Base-by-base conservation (phyloP, 2,329 filamentous ascomycete genomes). In the Fusarium sp. region DNA sequence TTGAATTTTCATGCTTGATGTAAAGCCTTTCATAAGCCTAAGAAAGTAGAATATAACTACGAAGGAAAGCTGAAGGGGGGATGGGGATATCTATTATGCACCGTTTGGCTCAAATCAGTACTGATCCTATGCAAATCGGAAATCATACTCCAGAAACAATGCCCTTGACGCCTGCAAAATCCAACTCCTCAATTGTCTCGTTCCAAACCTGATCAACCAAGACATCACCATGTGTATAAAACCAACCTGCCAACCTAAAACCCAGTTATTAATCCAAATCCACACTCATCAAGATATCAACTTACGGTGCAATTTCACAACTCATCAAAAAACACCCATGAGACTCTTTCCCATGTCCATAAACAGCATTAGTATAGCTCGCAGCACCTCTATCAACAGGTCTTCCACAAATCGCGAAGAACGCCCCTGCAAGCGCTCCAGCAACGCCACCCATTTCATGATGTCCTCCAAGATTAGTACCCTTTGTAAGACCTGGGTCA, bases 261-360 rank as follows among this genome's bases (percentile, higher is more conserved):
- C n/a, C n/a, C n/a, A n/a, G n/a, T n/a, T n/a, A n/a, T n/a, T n/a
- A n/a, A n/a, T n/a, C n/a, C n/a, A n/a, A n/a, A n/a, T n/a, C n/a
- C n/a, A n/a, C 7, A 12, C 1, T 8, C 4, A 15, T 21, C 3
- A 38, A 2, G 13, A 8, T n/a, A 13, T n/a, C 12, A 10, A 66
- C 75, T 64, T 46, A 77, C 75, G 74, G 75, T 1, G 75, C 64
- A 57, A 77, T 62, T 2, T 84, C 77, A 82, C 85, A 88, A 53
- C 84, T 83, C 81, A 85, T 86, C 2, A 88, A 44, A 66, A 85
- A 88, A 49, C 83, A 85, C 0, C 86, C 87, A 73, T 89, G 87
- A 1, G 85, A 85, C 73, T 88, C 86, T 47, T 81, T 82, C 0
- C 86, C 87, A 60, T 88, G 83, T 0, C 80, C 79, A 2, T 85